phyloP scores from a whole-genome alignment of 768 basidiomycete species.

The Nevesoporus exiguus region DNA sequence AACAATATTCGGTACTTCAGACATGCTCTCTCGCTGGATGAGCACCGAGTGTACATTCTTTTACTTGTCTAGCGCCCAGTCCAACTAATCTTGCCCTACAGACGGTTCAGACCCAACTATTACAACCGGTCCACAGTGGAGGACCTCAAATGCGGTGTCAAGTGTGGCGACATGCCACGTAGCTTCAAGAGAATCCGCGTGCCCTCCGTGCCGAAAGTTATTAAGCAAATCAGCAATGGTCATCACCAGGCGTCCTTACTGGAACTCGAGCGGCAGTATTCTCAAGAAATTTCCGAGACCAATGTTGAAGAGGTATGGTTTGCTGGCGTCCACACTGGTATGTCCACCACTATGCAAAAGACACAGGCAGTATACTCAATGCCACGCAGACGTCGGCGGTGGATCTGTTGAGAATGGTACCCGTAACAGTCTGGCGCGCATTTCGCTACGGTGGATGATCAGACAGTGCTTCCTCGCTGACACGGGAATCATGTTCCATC shows the following conservation, averaged over 20 bases:
- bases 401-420: constrained; percentile 59
- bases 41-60: constrained; percentile 49
- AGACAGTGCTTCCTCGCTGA: constrained; percentile 57
- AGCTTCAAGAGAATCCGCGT: constrained; percentile 24
- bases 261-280: constrained; percentile 43
- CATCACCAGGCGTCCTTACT: constrained; percentile 8
- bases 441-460: constrained; percentile 77
- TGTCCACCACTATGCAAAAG: constrained; percentile 12
- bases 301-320: constrained; percentile 82
- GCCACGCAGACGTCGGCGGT: constrained; percentile 63
- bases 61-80: not conserved
- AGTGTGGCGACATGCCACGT: constrained; percentile 48
- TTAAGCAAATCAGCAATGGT: constrained; percentile 3
- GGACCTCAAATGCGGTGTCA: constrained; percentile 43
- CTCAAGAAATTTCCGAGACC: constrained; percentile 39
- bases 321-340: constrained; percentile 69
- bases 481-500: constrained; percentile 57
- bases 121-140: constrained; percentile 42
- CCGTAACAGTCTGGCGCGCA: constrained; percentile 60
- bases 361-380: not conserved
- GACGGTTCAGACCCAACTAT: constrained; percentile 30
- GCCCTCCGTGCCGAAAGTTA: not conserved
- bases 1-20: constrained; percentile 61
- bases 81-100: constrained; percentile 7
- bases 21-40: constrained; percentile 69